Conservation (phyloP, 2,329 filamentous ascomycete genomes). For the Sclerotinia sclerotiorum region DNA sequence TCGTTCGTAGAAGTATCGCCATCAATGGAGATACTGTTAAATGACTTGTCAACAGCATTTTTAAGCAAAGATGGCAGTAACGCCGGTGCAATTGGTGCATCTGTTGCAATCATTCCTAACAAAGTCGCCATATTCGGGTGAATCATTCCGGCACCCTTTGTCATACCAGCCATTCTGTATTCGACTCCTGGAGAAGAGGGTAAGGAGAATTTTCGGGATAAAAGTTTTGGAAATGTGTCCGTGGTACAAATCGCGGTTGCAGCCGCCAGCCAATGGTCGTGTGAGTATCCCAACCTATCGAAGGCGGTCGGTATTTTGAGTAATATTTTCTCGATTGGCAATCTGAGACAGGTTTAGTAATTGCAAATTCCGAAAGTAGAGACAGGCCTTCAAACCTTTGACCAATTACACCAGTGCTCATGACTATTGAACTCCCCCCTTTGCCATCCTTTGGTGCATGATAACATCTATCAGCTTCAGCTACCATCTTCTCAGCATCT, state of each 20-base stretch:
- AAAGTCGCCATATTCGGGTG: constrained; percentile 97
- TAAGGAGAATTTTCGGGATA: constrained; percentile 76
- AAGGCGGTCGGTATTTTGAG: constrained; percentile 77
- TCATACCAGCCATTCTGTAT: constrained; percentile 88
- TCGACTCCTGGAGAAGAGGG: constrained; percentile 73
- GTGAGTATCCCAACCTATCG: constrained; percentile 66
- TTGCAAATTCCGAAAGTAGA: not conserved
- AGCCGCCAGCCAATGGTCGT: constrained; percentile 80
- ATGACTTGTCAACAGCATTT: constrained; percentile 76
- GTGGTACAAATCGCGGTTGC: constrained; percentile 95
- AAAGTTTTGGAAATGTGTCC: constrained; percentile 93
- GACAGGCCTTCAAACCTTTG: constrained; percentile 59
- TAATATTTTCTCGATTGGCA: constrained; percentile 90
- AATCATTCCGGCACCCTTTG: constrained; percentile 97
- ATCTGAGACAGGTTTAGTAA: constrained; percentile 45
- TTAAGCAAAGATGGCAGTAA: constrained; percentile 70
- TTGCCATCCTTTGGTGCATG: constrained; percentile 46
- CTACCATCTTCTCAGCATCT: constrained; percentile 83
- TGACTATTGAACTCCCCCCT: constrained; percentile 74
- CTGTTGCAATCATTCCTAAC: constrained; percentile 84
- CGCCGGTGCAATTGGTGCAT: constrained; percentile 72
- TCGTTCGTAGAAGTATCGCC: constrained; percentile 98
- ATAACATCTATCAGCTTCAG: constrained; percentile 69
- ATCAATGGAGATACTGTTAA: constrained; percentile 96
- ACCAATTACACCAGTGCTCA: constrained; percentile 98